These are phyloP conservation scores for Emiliania huxleyi DNA, from an alignment of 78 protist species.

Conservation along the genomic window DNA sequence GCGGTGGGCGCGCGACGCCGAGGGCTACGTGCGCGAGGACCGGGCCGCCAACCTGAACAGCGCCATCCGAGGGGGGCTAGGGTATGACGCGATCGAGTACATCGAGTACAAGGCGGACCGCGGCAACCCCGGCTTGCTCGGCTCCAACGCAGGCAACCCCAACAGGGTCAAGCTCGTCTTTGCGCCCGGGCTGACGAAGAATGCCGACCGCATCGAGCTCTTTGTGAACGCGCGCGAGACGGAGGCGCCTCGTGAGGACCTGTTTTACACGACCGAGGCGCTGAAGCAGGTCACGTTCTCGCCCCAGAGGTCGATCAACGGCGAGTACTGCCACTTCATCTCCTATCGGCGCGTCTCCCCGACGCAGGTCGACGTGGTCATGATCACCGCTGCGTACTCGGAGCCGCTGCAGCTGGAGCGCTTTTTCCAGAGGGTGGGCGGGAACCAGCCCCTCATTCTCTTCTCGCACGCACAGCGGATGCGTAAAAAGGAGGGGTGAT, in stretches of 20 bases:
- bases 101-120: neutral
- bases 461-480: too few species aligned
- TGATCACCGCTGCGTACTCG: neutral
- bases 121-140: neutral
- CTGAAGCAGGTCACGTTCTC: neutral
- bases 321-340: neutral
- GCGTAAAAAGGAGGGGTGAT: too few species aligned
- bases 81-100: neutral
- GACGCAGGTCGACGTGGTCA: neutral
- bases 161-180: neutral
- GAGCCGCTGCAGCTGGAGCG: neutral
- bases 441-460: neutral
- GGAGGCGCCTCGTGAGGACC: neutral
- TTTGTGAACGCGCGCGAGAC: neutral
- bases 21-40: neutral
- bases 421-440: neutral
- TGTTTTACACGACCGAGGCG: neutral
- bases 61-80: neutral
- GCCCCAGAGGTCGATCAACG: neutral
- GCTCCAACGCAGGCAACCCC: neutral
- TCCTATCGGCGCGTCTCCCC: neutral
- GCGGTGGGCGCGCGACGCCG: neutral
- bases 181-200: neutral
- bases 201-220: conserved; percentile 18
- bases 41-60: neutral